Base-by-base conservation (phyloP, 208 protist genomes). In the Trichomonas tenax region DNA sequence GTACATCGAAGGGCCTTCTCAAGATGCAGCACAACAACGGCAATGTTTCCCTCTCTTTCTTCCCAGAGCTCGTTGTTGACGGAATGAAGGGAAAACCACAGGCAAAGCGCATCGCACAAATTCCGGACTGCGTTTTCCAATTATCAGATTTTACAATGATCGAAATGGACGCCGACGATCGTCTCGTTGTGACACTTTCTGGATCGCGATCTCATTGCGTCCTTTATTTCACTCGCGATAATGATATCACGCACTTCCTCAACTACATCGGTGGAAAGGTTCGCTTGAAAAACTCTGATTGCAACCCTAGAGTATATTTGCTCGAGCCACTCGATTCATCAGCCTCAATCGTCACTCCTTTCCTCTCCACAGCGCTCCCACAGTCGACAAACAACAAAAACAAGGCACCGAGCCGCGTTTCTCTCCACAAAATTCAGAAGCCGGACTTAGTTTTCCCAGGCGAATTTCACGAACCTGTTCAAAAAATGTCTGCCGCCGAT, bases 21-120 rank as follows among this genome's bases (percentile, higher is more conserved):
- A 93, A 93, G 46, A 93, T 93, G 86, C 86, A 93, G n/a, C 86
- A 93, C 26, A 93, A 93, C 26, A 93, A 93, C 31, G 86, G 86
- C 15, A 93, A 93, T 51, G 86, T 93, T 93, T 93, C 86, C 21
- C 44, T 93, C 8, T 51, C 44, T 58, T 93, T 93, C 46, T 93
- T 48, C 45, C 86, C 86, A 23, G 86, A 93, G 15, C 26, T 51
- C n/a, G 26, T 38, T 17, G 17, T 44, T 15, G 86, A 93, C 15
- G 15, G 40, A 26, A 40, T 44, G 44, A 48, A 51, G 9, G 40
- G 40, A 34, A 93, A 93, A 93, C 17, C 40, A 3, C 86, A 48
- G n/a, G n/a, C 81, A 41, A 93, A 93, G 44, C 0, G 86, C 11
- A 93, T 51, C 44, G 86, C 86, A 17, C 86, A 93, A 51, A 93